Evolutionary conservation across 148 eudicot species (phyloP), one percentile per base, ranked within the genome.

Genomic region (Rhododendron simsii): DNA sequence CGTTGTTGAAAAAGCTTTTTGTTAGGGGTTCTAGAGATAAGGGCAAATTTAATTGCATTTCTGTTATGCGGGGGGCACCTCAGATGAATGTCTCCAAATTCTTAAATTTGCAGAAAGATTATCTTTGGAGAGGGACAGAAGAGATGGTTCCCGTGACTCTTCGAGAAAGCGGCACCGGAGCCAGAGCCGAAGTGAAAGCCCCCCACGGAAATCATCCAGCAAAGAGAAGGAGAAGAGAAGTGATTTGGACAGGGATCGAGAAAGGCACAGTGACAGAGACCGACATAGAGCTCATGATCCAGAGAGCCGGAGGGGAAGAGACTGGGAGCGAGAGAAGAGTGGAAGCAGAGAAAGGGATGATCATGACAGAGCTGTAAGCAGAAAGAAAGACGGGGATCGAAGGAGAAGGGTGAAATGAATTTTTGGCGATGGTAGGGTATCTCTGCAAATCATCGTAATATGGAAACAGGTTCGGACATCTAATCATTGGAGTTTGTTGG

Each of bases 111-210:
- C 96, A 96, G 98, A 90, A 87, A 92, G 82, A 84, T 59, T 93
- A 71, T 87, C 89, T 33, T 86, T 81, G 35, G 95, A 94, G 33
- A 85, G 92, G 81, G 97, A 91, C 45, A 91, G 87, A 87, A 92
- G 84, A 85, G 93, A 92, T 77, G 91, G 92, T 87, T 87, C 86
- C 12, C 92, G 90, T 21, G 95, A 95, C 23, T 88, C 91, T 81
- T 89, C 93, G 16, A 91, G 93, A 76, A 94, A 93, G 90, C 92
- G 96, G 44, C 92, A 91, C 69, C 90, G 96, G 63, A 94, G 95
- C 87, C 89, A 87, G 82, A 92, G 96, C 85, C 83, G 86, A 87
- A 94, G 98, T 71, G 85, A 87, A 76, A 95, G 98, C 91, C 96
- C 98, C 50, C 92, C 77, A 20, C 86, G 90, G 53, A 93, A 93